Percentiles rank a stretch among this genome's conserved stretches.
Conservation (phyloP, 2,329 filamentous ascomycete species). For the Trichothecium roseum region DNA sequence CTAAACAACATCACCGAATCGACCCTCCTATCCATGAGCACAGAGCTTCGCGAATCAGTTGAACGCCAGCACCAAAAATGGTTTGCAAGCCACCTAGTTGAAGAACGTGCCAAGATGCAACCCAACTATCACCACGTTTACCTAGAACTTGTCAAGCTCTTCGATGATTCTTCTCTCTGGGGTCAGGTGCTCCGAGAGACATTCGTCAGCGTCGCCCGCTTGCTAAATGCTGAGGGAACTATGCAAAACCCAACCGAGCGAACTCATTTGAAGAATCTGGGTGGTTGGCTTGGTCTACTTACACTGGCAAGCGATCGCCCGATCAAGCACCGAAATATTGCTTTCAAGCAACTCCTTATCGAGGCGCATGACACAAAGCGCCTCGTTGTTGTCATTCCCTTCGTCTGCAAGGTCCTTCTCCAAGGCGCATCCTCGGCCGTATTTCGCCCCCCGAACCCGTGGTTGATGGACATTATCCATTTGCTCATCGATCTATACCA, state of each 20-base stretch:
- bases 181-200: slow-evolving; percentile 87
- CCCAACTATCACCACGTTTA: slow-evolving; percentile 95
- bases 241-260: slow-evolving; percentile 77
- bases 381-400: slow-evolving; percentile 85
- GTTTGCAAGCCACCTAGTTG: slow-evolving; percentile 92
- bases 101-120: slow-evolving; percentile 93
- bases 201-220: slow-evolving; percentile 71
- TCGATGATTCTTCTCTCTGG: slow-evolving; percentile 72
- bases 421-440: slow-evolving; percentile 79
- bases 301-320: slow-evolving; percentile 91
- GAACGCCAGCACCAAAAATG: slow-evolving; percentile 81
- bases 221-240: slow-evolving; percentile 84
- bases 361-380: slow-evolving; percentile 91
- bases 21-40: slow-evolving; percentile 75
- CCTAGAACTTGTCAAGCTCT: slow-evolving; percentile 74
- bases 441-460: slow-evolving; percentile 91
- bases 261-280: slow-evolving; percentile 84
- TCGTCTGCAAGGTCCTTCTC: slow-evolving; percentile 89
- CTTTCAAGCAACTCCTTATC: slow-evolving; percentile 89
- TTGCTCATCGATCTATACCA: slow-evolving; percentile 90
- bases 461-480: slow-evolving; percentile 92
- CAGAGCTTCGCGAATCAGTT: slow-evolving; percentile 68
- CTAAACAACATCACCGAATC: slow-evolving; percentile 92
- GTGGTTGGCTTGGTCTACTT: slow-evolving; percentile 83
- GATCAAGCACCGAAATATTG: slow-evolving; percentile 92